Conservation (phyloP, 306 rosid species). For the Prosopis cineraria region DNA sequence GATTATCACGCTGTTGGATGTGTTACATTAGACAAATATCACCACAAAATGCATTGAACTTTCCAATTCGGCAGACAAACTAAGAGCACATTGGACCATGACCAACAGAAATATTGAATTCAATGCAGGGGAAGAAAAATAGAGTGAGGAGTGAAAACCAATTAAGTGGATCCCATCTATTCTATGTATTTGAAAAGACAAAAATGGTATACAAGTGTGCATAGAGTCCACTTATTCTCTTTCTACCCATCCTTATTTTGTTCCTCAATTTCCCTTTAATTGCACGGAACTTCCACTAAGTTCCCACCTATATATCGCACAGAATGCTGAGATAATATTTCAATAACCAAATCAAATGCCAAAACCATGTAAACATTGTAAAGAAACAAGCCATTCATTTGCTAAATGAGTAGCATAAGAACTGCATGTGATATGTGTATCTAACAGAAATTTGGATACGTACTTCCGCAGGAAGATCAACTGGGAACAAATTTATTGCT, state of each 20-base stretch:
- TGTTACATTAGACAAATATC: too few species aligned
- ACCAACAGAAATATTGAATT: not conserved
- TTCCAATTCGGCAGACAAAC: too few species aligned
- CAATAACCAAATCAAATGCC: slow-evolving; percentile 18
- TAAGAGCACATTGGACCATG: not conserved
- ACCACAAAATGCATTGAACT: too few species aligned
- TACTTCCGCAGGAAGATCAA: slow-evolving; percentile 68
- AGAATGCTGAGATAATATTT: slow-evolving; percentile 3
- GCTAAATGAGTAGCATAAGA: not conserved
- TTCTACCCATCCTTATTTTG: not conserved
- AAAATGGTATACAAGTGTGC: not conserved
- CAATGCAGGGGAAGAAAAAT: not conserved
- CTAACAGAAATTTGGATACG: slow-evolving; percentile 33
- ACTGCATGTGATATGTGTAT: not conserved
- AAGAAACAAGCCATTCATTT: slow-evolving; percentile 9
- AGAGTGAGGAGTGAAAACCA: not conserved
- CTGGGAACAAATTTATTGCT: slow-evolving; percentile 85
- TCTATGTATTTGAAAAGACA: not conserved
- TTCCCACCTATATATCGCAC: not conserved
- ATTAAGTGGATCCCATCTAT: not conserved
- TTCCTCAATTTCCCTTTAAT: not conserved
- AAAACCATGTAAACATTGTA: not conserved
- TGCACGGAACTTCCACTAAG: not conserved
- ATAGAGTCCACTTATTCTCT: not conserved
- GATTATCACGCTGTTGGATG: not conserved